Percentiles rank a stretch among this genome's conserved stretches.
Conservation (phyloP, 140 eudicot genomes). For the Flaveria floridana region DNA sequence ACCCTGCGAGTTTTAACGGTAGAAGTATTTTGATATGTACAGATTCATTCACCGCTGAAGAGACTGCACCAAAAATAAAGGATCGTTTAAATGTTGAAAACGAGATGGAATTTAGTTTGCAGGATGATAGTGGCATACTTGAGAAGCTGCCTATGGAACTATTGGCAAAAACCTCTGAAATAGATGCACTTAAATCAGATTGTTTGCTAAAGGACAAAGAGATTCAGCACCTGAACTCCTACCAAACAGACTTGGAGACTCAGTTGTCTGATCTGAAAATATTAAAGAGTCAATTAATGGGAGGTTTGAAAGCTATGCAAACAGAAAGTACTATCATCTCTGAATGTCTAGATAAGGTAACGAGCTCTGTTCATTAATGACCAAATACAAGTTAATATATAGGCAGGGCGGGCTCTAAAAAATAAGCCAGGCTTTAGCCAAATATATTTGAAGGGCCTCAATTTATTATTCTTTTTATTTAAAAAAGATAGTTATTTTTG, state of each 20-base stretch:
- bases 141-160: conserved; percentile 36
- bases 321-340: conserved; percentile 41
- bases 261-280: conserved; percentile 45
- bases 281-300: conserved; percentile 40
- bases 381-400: neutral
- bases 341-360: conserved; percentile 43
- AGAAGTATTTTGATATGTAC: conserved; percentile 28
- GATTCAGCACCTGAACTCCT: conserved; percentile 34
- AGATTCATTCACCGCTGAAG: conserved; percentile 34
- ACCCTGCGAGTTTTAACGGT: conserved; percentile 15
- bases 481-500: neutral
- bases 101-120: conserved; percentile 19
- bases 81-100: conserved; percentile 22
- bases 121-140: conserved; percentile 22
- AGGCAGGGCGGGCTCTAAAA: neutral
- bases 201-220: conserved; percentile 44
- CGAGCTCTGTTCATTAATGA: neutral
- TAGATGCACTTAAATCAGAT: conserved; percentile 47
- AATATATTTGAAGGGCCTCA: neutral
- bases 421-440: neutral
- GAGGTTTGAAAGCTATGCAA: conserved; percentile 46
- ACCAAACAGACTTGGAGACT: conserved; percentile 41
- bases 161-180: conserved; percentile 40
- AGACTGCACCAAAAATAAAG: conserved; percentile 2
- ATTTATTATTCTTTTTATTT: neutral